Evolutionary conservation across 2,329 filamentous ascomycete genomes (phyloP).

Genomic region (Aspergillus viridinutans): DNA sequence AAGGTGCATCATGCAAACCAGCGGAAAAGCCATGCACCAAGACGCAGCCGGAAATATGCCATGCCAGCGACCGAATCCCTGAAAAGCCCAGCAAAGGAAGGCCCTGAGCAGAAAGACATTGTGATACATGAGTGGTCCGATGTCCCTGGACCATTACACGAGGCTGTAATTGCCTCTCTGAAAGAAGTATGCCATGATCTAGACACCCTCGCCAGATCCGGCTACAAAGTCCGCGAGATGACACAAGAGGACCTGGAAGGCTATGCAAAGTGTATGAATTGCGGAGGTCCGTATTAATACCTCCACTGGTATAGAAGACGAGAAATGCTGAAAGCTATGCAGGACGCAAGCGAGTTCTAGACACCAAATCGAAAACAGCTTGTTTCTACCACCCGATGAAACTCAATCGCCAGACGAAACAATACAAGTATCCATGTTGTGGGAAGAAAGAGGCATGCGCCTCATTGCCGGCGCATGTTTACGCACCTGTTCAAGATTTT

Average conservation of each 20-base stretch:
- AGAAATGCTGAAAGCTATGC: not conserved
- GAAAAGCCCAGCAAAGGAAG: not conserved
- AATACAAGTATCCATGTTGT: not conserved
- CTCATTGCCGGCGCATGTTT: not conserved
- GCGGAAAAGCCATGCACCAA: fast-evolving
- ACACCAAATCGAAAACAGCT: not conserved
- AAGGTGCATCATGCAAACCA: not conserved
- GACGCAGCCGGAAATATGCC: not conserved
- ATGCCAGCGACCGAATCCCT: not conserved
- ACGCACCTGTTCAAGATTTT: not conserved
- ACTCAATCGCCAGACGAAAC: not conserved
- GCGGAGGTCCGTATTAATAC: not conserved
- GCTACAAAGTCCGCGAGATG: not conserved
- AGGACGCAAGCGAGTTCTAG: not conserved
- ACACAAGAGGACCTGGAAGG: not conserved
- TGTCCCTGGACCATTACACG: not conserved
- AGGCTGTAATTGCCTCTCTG: not conserved
- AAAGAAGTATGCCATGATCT: not conserved
- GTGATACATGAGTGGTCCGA: not conserved
- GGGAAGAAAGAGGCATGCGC: not conserved
- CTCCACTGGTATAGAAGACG: too few relatives aligned
- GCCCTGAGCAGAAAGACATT: not conserved
- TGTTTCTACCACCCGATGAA: not conserved
- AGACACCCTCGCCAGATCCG: not conserved
- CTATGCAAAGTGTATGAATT: not conserved